Percentiles rank a stretch among this genome's conserved stretches.
These are phyloP conservation scores for Fusarium sp. DNA, from an alignment of 2,329 filamentous ascomycete species.

Conservation along the genomic window DNA sequence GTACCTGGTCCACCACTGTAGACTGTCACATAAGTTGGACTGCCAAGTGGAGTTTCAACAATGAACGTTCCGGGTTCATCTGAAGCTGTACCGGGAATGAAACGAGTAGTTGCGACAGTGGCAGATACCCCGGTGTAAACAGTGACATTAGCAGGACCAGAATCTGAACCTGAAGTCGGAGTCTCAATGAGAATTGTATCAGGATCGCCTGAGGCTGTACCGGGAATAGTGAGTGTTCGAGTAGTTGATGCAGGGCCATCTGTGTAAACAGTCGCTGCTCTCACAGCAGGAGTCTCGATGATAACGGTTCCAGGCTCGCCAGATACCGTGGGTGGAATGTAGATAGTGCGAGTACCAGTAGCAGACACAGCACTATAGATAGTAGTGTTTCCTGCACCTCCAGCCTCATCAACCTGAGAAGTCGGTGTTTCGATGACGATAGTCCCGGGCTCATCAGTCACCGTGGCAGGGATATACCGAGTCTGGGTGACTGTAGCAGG, in stretches of 20 bases:
- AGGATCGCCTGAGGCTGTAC: background rate
- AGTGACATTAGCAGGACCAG: background rate
- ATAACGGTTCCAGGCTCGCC: constrained; percentile 7
- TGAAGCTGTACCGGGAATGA: background rate
- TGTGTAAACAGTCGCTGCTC: background rate
- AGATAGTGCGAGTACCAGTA: background rate
- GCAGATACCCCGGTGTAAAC: background rate
- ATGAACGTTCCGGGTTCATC: constrained; percentile 2
- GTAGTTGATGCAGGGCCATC: background rate
- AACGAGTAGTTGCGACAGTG: background rate
- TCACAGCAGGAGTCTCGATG: constrained; percentile 2
- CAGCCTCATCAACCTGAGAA: background rate
- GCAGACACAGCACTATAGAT: background rate
- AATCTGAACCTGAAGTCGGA: background rate
- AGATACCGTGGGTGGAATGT: background rate
- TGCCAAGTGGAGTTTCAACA: background rate
- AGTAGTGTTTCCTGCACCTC: background rate
- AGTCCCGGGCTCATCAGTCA: constrained; percentile 3
- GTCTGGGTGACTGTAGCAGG: constrained; percentile 1
- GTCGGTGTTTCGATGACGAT: constrained; percentile 3
- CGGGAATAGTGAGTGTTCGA: background rate
- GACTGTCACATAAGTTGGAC: background rate
- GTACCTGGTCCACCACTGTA: background rate
- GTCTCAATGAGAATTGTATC: constrained; percentile 10
- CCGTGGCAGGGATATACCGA: background rate